Evolutionary conservation across 306 rosid genomes (phyloP).

Genomic region (Benincasa hispida): DNA sequence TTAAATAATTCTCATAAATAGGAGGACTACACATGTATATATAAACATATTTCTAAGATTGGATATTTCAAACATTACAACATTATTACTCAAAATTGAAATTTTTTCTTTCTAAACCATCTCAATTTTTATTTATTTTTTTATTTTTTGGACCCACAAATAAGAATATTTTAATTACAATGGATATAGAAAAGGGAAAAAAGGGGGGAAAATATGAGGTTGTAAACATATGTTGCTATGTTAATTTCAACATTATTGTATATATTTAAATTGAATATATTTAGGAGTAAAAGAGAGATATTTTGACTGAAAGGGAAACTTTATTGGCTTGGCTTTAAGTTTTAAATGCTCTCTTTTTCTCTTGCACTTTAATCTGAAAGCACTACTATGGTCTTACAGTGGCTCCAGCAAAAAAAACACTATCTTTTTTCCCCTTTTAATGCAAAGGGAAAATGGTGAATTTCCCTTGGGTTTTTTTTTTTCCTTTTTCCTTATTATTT

Average conservation of each 20-base stretch:
- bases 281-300: neutral
- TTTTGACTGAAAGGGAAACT: slow-evolving; percentile 2
- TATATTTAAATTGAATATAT: neutral
- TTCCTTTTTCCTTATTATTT: neutral
- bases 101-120: neutral
- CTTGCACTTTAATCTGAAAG: neutral
- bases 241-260: neutral
- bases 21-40: too few species aligned
- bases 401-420: neutral
- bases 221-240: neutral
- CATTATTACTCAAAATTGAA: neutral
- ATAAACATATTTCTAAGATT: too few species aligned
- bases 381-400: slow-evolving; percentile 1
- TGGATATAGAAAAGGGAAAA: neutral
- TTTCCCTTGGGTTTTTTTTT: neutral
- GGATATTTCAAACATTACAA: too few species aligned
- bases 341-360: neutral
- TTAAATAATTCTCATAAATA: neutral
- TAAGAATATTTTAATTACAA: neutral
- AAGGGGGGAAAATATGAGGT: neutral
- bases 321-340: neutral
- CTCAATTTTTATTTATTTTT: too few species aligned
- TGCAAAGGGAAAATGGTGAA: neutral
- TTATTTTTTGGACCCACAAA: neutral
- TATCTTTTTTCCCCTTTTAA: slow-evolving; percentile 4